phyloP scores from a whole-genome alignment of 371 early-diverging fungal species.

The Mortierella sp. region DNA sequence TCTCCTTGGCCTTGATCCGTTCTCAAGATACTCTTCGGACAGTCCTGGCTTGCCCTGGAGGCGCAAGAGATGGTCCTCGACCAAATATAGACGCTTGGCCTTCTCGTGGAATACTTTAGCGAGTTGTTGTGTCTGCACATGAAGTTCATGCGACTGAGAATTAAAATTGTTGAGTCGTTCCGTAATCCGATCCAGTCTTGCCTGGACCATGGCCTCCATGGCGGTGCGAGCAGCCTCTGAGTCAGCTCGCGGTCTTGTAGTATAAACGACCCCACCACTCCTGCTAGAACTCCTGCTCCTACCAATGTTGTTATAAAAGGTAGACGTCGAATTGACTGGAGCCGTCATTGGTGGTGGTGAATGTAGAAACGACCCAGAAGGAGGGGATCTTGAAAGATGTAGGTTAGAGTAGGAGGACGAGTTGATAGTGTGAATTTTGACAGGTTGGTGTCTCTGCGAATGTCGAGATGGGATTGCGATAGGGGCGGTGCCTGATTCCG shows the following conservation, averaged over 20 bases:
- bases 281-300: slow-evolving; percentile 13
- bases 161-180: slow-evolving; percentile 27
- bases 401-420: slow-evolving; percentile 11
- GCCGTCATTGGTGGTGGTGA: slow-evolving; percentile 28
- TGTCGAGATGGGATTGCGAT: slow-evolving; percentile 10
- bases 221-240: slow-evolving; percentile 37
- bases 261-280: slow-evolving; percentile 27
- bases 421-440: slow-evolving; percentile 36
- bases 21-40: slow-evolving; percentile 26
- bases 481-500: background rate
- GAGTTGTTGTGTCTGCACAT: slow-evolving; percentile 17
- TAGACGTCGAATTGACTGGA: background rate
- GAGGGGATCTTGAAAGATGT: slow-evolving; percentile 10
- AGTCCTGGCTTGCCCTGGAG: slow-evolving; percentile 49
- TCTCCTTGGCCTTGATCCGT: slow-evolving; percentile 17
- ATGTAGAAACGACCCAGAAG: background rate
- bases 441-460: slow-evolving; percentile 23
- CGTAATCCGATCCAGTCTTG: slow-evolving; percentile 29
- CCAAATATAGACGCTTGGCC: slow-evolving; percentile 33
- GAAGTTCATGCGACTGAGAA: slow-evolving; percentile 28
- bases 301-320: background rate
- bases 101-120: slow-evolving; percentile 26
- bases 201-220: slow-evolving; percentile 47
- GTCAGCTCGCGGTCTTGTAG: slow-evolving; percentile 31
- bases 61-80: slow-evolving; percentile 44